Evolutionary conservation across 371 early-diverging fungal species (phyloP), one percentile per base, ranked within the genome.

Genomic region (Zychaea mexicana): DNA sequence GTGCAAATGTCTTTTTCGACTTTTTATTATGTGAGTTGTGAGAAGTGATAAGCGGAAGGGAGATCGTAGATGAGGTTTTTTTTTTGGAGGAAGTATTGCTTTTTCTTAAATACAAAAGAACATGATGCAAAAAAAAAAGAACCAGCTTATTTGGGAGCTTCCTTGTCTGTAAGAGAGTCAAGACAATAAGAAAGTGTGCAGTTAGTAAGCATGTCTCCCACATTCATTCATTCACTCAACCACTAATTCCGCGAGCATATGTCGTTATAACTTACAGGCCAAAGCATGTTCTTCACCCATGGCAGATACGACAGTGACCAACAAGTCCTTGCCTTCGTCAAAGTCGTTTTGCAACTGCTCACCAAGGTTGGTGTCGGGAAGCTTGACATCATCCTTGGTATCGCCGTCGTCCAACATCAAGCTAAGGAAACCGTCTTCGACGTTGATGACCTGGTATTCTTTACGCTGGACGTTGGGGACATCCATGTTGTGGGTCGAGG

Each of bases 401-500:
- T 70, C 42, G 70, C 95, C 95, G 53, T 85, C 85, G 19, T 79
- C 73, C 42, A 74, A 72, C 95, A 96, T 93, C 77, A 98, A 88
- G 68, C 86, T 86, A 57, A 98, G 84, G 91, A 90, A 97, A 75
- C 92, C 95, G 72, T 96, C 96, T 63, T 94, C 96, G 69, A 97
- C 88, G 86, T 95, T 87, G 72, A 96, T 68, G 67, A 98, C 88
- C 15, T 70, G 64, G 87, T 85, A 97, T 77, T 98, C 97, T 52
- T 70, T 78, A 83, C 96, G 94, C 72, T 26, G 63, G 72, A 98
- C 94, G 86, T 95, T 88, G 78, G 98, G 98, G 62, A 98, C 98
- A 70, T 98, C 94, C 96, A 98, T 96, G 92, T 98, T 98, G 92
- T 98, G 98, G 83, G 98, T 98, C 76, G 98, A 98, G 73, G 98